Conservation (phyloP, 139 green algal species). For the Auxenochlorella pyrenoidosa region DNA sequence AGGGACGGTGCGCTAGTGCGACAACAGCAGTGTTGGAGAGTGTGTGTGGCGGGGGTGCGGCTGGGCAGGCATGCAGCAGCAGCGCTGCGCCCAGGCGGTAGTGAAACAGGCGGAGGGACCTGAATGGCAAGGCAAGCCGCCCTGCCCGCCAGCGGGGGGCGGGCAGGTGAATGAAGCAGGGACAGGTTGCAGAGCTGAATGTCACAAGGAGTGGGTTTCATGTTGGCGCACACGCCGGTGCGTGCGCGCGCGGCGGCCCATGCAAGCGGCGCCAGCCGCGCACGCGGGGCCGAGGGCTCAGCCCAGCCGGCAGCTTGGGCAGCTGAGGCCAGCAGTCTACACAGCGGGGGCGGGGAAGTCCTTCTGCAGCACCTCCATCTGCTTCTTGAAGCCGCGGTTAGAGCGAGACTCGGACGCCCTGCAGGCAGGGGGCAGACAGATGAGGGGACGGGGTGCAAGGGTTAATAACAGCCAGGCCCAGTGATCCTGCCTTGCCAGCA, state of each 20-base stretch:
- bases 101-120: neutral
- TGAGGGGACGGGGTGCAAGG: neutral
- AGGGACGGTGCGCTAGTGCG: neutral
- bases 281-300: neutral
- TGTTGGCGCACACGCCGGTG: neutral
- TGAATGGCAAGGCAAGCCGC: neutral
- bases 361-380: neutral
- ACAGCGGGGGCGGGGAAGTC: neutral
- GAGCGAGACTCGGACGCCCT: slow-evolving; percentile 38
- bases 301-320: neutral
- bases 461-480: no score
- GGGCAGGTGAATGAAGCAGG: neutral
- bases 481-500: no score
- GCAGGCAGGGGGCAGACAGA: neutral
- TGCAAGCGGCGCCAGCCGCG: neutral
- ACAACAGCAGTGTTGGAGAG: neutral
- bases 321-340: neutral
- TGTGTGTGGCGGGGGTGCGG: neutral
- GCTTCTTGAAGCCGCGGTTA: slow-evolving; percentile 44
- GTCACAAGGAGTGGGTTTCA: neutral
- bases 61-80: neutral
- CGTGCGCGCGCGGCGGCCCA: no score
- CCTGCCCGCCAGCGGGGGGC: neutral
- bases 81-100: neutral
- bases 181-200: neutral